phyloP scores from a whole-genome alignment of 805 yeast species.

The Hanseniaspora nectarophila region DNA sequence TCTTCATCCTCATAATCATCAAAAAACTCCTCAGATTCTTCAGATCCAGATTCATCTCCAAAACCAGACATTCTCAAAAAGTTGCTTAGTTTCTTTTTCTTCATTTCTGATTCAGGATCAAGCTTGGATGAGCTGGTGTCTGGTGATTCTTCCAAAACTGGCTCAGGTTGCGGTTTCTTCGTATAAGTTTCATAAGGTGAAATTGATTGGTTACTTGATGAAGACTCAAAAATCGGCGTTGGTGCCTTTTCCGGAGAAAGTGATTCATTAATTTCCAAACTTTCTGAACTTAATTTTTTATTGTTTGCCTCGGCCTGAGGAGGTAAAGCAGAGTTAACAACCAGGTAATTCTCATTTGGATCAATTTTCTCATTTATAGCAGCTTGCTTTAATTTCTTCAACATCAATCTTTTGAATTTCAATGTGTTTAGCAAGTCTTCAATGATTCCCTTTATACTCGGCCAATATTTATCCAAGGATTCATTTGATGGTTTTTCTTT shows the following conservation, averaged over 20 bases:
- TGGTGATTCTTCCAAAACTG: neutral
- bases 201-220: neutral
- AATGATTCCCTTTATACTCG: slow-evolving; percentile 74
- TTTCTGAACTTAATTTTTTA: neutral
- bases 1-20: slow-evolving; percentile 22
- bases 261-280: neutral
- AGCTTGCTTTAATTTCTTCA: slow-evolving; percentile 20
- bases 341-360: neutral
- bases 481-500: slow-evolving; percentile 77
- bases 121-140: neutral
- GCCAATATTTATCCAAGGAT: slow-evolving; percentile 66
- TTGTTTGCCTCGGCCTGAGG: too few species aligned
- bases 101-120: slow-evolving; percentile 12
- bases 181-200: neutral
- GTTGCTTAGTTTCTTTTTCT: slow-evolving; percentile 13
- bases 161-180: neutral
- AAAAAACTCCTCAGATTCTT: slow-evolving; percentile 55
- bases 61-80: slow-evolving; percentile 13
- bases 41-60: neutral
- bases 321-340: too few species aligned
- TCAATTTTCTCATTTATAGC: neutral
- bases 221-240: neutral
- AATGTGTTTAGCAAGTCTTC: slow-evolving; percentile 66
- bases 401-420: slow-evolving; percentile 59
- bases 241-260: neutral